Evolutionary conservation across 1,284 basidiomycete species (phyloP).

Genomic region (Ceratobasidium sp.): DNA sequence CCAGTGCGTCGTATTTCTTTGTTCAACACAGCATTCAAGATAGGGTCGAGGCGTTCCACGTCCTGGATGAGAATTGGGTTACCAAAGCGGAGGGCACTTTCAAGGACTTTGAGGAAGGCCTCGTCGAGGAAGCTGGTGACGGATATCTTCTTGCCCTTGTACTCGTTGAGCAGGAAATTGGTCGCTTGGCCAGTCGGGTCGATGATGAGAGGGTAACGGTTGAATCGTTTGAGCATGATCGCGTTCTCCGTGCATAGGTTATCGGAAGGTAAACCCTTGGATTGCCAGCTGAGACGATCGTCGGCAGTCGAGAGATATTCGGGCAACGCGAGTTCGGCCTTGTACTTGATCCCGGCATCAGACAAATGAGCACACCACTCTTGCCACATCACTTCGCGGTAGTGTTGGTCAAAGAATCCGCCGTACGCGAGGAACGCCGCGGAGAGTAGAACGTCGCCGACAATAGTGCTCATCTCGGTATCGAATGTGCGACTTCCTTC

Average conservation of each 20-base stretch:
- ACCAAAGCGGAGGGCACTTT: slow-evolving; percentile 98
- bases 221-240: slow-evolving; percentile 98
- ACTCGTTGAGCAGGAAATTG: slow-evolving; percentile 92
- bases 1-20: slow-evolving; percentile 95
- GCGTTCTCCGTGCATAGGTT: slow-evolving; percentile 98
- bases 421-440: slow-evolving; percentile 97
- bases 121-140: slow-evolving; percentile 99
- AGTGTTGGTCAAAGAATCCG: slow-evolving; percentile 99
- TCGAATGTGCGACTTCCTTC: slow-evolving; percentile 96
- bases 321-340: slow-evolving; percentile 89
- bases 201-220: slow-evolving; percentile 97
- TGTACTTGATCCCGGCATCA: slow-evolving; percentile 93
- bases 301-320: slow-evolving; percentile 99
- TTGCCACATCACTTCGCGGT: slow-evolving; percentile 97
- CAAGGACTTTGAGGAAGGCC: slow-evolving; percentile 97
- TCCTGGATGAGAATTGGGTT: slow-evolving; percentile 98
- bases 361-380: slow-evolving; percentile 91
- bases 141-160: slow-evolving; percentile 95
- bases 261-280: slow-evolving; percentile 93
- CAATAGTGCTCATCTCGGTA: slow-evolving; percentile 98
- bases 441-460: slow-evolving; percentile 95
- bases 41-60: slow-evolving; percentile 97
- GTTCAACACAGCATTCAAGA: slow-evolving; percentile 97
- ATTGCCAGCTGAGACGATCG: slow-evolving; percentile 95
- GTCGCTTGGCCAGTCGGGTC: slow-evolving; percentile 99